Conservation (phyloP, 495 filamentous ascomycete genomes). For the Amphirosellinia nigrospora region DNA sequence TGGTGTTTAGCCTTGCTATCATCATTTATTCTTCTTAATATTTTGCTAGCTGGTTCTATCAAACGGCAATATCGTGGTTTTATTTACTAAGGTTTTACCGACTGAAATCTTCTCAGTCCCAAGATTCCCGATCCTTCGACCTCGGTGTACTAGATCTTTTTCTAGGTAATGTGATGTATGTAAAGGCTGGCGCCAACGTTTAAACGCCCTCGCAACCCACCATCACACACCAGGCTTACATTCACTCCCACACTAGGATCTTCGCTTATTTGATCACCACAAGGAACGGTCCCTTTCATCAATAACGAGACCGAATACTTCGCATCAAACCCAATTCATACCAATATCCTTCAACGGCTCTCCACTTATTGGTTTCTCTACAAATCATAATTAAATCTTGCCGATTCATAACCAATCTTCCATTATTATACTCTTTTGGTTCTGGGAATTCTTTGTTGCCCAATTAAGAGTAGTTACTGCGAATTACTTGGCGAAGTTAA, state of each 20-base stretch:
- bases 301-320: background rate
- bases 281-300: constrained; percentile 4
- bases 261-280: constrained; percentile 23
- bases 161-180: constrained; percentile 25
- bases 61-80: background rate
- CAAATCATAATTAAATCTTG: background rate
- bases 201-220: constrained; percentile 18
- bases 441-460: background rate
- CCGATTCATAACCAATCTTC: background rate
- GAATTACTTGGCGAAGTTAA: background rate
- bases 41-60: background rate
- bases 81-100: background rate
- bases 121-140: background rate
- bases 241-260: constrained; percentile 19
- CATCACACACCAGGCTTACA: constrained; percentile 21
- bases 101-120: constrained; percentile 4
- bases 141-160: background rate
- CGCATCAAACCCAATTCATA: background rate
- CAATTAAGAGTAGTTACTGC: background rate
- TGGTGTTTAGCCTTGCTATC: constrained; percentile 5
- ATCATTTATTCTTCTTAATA: constrained; percentile 1
- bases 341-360: background rate
- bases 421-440: background rate
- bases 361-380: background rate
- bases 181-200: constrained; percentile 11